Evolutionary conservation across 129 eudicot species (phyloP), one percentile per base, ranked within the genome.

Genomic region (Glebionis coronaria): DNA sequence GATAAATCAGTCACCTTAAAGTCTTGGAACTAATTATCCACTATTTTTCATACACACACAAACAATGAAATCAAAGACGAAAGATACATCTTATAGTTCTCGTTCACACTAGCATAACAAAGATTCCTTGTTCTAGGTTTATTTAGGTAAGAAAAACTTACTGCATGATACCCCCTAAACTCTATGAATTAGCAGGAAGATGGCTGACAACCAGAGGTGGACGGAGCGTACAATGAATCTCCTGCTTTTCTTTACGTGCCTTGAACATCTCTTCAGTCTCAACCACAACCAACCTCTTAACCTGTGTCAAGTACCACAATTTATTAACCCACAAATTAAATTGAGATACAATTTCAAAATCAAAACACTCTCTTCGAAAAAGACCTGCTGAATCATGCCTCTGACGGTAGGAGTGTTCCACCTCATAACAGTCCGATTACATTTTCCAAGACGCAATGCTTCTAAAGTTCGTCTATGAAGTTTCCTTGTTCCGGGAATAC

Each of bases 371-470:
- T 5, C 19, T 9, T 54, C 0, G 12, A 55, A 56, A 35, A 15
- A 21, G n/a, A 56, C 95, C 95, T 84, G 91, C 67, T 84, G 88
- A 71, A 88, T 53, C 91, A 84, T 88, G 83, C 95, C 95, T 70
- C 95, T 81, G 54, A 84, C 78, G 19, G 91, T 82, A 58, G 95
- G 95, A 70, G 88, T 88, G 61, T 84, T 88, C 81, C 81, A 72
- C 73, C 81, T 69, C 86, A 84, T 72, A 44, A 82, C 86, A 28
- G 91, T 88, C 14, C 88, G 84, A 64, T 84, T 82, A 60, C 91
- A 88, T 68, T 88, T 88, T 46, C 81, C 67, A 47, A 85, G 84
- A 44, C 84, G 81, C 51, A 88, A 63, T 40, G 87, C 88, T 70
- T 88, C 96, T 68, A 88, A 65, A 21, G 91, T 88, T 27, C 88